These are phyloP conservation scores for Monosporascus sp. DNA, from an alignment of 2,329 filamentous ascomycete genomes.

Conservation along the genomic window DNA sequence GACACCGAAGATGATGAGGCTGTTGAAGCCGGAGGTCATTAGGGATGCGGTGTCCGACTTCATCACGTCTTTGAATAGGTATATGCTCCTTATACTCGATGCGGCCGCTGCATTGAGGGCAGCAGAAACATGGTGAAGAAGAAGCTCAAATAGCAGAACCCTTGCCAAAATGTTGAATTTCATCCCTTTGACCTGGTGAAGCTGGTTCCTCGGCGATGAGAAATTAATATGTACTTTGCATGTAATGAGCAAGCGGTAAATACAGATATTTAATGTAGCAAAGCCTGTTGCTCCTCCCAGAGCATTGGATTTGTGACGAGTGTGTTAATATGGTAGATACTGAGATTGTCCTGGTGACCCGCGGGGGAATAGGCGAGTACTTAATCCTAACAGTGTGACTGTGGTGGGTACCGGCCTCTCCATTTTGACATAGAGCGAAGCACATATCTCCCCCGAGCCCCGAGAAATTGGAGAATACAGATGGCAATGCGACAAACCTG, in stretches of 20 bases:
- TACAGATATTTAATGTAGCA: not conserved
- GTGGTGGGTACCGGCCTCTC: not conserved
- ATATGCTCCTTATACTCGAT: conserved; percentile 26
- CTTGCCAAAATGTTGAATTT: conserved; percentile 5
- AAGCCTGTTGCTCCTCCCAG: not conserved
- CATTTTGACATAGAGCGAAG: not conserved
- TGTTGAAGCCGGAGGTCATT: conserved; percentile 37
- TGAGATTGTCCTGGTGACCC: no score
- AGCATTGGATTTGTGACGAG: not conserved
- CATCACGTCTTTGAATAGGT: conserved; percentile 39
- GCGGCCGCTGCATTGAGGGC: conserved; percentile 7
- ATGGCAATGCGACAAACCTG: not conserved
- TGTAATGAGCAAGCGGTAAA: not conserved
- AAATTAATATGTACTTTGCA: not conserved
- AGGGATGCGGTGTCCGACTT: conserved; percentile 37
- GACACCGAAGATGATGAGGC: conserved; percentile 38
- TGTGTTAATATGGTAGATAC: no score
- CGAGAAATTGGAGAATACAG: not conserved
- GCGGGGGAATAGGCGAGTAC: no score
- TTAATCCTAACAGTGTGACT: not conserved
- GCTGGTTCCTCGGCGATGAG: not conserved
- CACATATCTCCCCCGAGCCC: not conserved
- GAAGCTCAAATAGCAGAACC: conserved; percentile 12
- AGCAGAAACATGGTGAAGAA: conserved; percentile 7
- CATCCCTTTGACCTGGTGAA: conserved; percentile 4